Base-by-base conservation (phyloP, 2,329 filamentous ascomycete genomes). In the Xylaria sp. region DNA sequence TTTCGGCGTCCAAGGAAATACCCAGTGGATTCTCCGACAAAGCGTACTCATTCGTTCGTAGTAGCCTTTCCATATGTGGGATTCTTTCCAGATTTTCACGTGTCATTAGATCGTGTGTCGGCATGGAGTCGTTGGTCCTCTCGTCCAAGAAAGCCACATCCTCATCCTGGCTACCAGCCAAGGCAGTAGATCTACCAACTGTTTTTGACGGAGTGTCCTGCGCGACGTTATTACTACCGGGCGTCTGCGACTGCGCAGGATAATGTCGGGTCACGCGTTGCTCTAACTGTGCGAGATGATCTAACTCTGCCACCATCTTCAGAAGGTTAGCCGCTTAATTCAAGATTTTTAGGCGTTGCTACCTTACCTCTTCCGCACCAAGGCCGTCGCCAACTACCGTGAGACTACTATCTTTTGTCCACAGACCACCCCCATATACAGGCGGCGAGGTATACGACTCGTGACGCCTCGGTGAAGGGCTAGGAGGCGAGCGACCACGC, bases 401-500 rank as follows among this genome's bases (percentile, higher is more conserved):
- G 23, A 61, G 62, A 18, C 61, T 54, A 55, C 58, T 52, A 54
- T 54, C 50, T 46, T 62, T 65, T 51, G 57, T 54, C 71, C 71
- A 70, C 30, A 47, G 63, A n/a, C 57, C 63, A 48, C 64, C 62
- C 39, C 57, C 58, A 48, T 58, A 55, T 19, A 59, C 59, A 50
- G 64, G 67, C 19, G 70, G 67, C 18, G 71, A 68, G 30, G 74
- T 72, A 59, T 71, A 72, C 52, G 70, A 68, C 52, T 74, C 78
- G 55, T 72, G 70, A 60, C 79, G 75, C 60, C 75, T 79, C 18
- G 79, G 78, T 42, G 78, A 68, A 10, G 79, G 79, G 47, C 80
- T 82, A 0, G 81, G 80, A 1, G 81, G 81, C 23, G 82, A 84
- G 35, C 82, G 76, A 4, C 82, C 82, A 50, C 82, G 74, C 9